phyloP scores from a whole-genome alignment of 2,329 filamentous ascomycete genomes.

The Rugonectria rugulosa region DNA sequence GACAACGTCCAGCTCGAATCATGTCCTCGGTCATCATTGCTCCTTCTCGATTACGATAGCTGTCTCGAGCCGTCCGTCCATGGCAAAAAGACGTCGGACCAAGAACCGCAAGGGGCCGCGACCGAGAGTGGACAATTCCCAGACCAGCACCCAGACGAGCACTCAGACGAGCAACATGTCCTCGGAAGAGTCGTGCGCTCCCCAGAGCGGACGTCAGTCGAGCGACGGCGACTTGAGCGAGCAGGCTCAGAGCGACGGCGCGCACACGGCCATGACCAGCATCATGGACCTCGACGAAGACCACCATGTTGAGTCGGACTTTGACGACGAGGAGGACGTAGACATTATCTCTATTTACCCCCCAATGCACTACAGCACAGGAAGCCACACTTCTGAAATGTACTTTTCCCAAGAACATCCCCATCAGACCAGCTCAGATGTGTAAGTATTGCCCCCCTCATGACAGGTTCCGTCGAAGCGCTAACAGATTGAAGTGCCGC shows the following conservation, averaged over 20 bases:
- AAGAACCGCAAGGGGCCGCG: constrained; percentile 40
- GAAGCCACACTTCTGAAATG: constrained; percentile 46
- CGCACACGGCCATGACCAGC: constrained; percentile 49
- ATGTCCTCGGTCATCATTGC: constrained; percentile 31
- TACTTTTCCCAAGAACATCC: constrained; percentile 42
- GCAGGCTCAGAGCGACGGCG: constrained; percentile 42
- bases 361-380: constrained; percentile 49
- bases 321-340: constrained; percentile 41
- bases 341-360: constrained; percentile 56
- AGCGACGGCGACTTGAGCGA: constrained; percentile 46
- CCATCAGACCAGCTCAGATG: constrained; percentile 36
- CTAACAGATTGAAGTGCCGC: constrained; percentile 43
- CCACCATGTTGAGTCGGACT: constrained; percentile 31
- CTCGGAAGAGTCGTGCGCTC: constrained; percentile 41
- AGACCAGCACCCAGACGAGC: no score
- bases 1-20: constrained; percentile 25
- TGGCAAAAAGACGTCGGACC: constrained; percentile 44
- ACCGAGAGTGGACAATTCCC: constrained; percentile 32
- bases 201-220: constrained; percentile 42
- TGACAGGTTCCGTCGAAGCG: background rate
- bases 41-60: constrained; percentile 31
- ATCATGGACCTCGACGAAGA: constrained; percentile 46
- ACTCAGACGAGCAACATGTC: constrained; percentile 43
- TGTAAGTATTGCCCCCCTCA: constrained; percentile 46
- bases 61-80: constrained; percentile 37